Base-by-base conservation (phyloP, 768 basidiomycete genomes). In the Mycena leptocephala region DNA sequence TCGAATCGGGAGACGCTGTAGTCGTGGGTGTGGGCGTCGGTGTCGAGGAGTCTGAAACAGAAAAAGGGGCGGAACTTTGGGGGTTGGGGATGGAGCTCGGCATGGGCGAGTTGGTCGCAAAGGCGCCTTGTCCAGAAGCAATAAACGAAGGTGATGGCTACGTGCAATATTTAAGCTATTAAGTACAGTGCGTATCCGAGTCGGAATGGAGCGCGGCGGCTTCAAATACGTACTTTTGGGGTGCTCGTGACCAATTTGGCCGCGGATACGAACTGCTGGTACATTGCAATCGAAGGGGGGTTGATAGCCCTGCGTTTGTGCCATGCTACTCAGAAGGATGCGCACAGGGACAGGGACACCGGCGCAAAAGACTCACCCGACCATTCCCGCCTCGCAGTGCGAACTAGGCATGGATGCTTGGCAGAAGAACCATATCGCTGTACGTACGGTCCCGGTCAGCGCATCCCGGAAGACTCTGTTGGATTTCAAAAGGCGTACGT, bases 361-460 rank as follows among this genome's bases (percentile, higher is more conserved):
- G 5, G 35, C 16, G 16, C 33, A 53, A 48, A 28, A 41, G 14
- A 81, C 85, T 76, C 72, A 86, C 87, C 86, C 87, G 41, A 87
- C 87, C 86, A 86, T 88, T 30, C 86, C 86, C 6, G 84, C 76
- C 24, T 78, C 76, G 79, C 87, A 89, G 66, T 87, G 88, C 22
- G 83, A 82, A 14, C 78, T 58, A 5, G 86, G 87, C n/a, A 78
- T 67, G n/a, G 77, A 84, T 28, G 81, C 82, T 62, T 82, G 78
- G 66, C 87, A 88, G 78, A 85, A 87, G 58, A 84, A 85, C 86
- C 85, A 87, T 75, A 87, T 84, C 11, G 80, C 82, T 85, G 70
- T 56, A 33, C 26, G 22, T 24, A 55, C 63, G 26, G 74, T 59
- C 37, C 58, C 63, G 26, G 74, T 59, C 37, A 10, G 24, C 18